Evolutionary conservation across 805 yeast species (phyloP), one percentile per base, ranked within the genome.

Genomic region (Priceomyces haplophilus): DNA sequence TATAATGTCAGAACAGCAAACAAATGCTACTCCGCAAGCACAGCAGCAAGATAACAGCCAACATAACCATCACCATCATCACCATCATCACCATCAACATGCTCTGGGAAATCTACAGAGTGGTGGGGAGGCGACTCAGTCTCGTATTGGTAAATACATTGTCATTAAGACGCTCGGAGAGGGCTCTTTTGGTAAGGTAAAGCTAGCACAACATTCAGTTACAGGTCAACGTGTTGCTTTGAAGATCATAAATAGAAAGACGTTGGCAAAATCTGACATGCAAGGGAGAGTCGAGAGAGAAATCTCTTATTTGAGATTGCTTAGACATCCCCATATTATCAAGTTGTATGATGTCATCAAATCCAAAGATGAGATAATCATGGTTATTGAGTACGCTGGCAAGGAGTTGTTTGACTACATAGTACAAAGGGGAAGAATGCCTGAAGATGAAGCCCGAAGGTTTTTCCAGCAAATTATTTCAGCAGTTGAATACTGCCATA

Each of bases 351-450:
- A 91, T 62, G 98, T 91, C 34, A 90, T 91, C 61, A 90, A 90
- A 64, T 85, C 95, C 34, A 87, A 87, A 55, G 97, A 91, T 54
- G 98, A 91, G 58, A 91, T 91, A 53, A 86, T 91, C 55, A 91
- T 91, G 97, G 98, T 91, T 20, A 88, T 91, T 57, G 98, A 91
- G 66, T 91, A 79, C 59, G 98, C 97, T 1, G 96, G 96, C n/a
- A 88, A 88, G 53, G 98, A 90, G 66, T 76, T 91, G 55, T 91
- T 91, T 58, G 98, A 91, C 57, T 90, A 91, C 61, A 91, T 90
- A 62, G 96, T 90, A 12, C 97, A 90, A 59, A 78, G 88, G 57
- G 97, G 96, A 29, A 82, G 86, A 56, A 85, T 90, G 96, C 81
- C 83, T 31, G 98, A 91, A 64, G 79, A 79, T 48, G 96, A 90